Evolutionary conservation across 2,329 filamentous ascomycete species (phyloP).

Genomic region (Herpomyces periplanetae): DNA sequence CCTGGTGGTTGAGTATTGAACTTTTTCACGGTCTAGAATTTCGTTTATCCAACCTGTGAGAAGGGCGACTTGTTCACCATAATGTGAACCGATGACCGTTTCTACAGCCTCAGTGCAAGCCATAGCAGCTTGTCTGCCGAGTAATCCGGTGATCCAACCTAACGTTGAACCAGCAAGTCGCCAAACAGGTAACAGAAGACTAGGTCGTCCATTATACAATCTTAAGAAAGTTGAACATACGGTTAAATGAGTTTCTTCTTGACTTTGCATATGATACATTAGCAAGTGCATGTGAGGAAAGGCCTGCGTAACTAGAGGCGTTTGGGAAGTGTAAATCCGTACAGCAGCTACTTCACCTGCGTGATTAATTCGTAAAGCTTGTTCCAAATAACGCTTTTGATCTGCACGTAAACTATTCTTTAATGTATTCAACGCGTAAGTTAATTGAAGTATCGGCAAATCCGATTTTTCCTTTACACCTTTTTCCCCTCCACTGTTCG

Average conservation of each 20-base stretch:
- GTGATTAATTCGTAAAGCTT: constrained; percentile 93
- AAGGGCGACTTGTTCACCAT: constrained; percentile 56
- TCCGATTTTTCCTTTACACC: no score
- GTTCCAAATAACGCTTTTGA: no score
- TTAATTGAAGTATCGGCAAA: no score
- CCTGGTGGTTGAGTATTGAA: no score
- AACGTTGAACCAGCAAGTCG: constrained; percentile 33
- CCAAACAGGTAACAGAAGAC: constrained; percentile 73
- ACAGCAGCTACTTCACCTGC: constrained; percentile 87
- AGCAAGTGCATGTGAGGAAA: constrained; percentile 59
- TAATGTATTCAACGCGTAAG: no score
- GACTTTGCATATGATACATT: constrained; percentile 94
- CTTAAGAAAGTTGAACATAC: constrained; percentile 54
- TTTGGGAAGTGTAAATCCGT: constrained; percentile 68
- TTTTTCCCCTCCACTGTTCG: no score
- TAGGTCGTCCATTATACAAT: constrained; percentile 60
- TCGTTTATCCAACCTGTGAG: constrained; percentile 41
- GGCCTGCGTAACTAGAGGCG: constrained; percentile 30
- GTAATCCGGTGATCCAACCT: constrained; percentile 53
- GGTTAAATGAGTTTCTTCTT: constrained; percentile 50
- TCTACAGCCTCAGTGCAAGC: constrained; percentile 93
- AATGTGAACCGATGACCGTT: constrained; percentile 84
- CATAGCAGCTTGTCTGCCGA: constrained; percentile 85
- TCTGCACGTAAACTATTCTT: no score
- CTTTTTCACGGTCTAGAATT: no score